phyloP scores from a whole-genome alignment of 176 grass and related monocot genomes.

The Musa schizocarpa region DNA sequence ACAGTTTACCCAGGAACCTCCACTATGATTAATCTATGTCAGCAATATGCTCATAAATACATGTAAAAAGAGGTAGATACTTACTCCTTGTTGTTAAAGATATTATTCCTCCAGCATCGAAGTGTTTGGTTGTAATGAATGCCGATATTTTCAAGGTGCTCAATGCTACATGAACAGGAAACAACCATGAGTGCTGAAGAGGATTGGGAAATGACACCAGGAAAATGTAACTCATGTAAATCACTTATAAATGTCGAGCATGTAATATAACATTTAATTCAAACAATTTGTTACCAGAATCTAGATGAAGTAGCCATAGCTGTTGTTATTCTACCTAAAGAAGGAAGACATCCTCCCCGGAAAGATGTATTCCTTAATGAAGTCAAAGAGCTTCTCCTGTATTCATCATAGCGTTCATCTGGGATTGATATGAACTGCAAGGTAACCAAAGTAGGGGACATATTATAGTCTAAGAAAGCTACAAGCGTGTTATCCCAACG shows the following conservation, averaged over 20 bases:
- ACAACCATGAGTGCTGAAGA: neutral
- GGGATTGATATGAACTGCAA: conserved; percentile 72
- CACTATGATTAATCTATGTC: too few relatives aligned
- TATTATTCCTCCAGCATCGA: conserved; percentile 59
- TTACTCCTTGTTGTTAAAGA: conserved; percentile 53
- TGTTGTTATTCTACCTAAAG: conserved; percentile 48
- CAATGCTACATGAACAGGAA: conserved; percentile 32
- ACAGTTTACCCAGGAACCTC: too few relatives aligned
- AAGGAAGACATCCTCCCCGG: conserved; percentile 70
- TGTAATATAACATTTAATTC: neutral
- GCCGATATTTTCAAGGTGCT: conserved; percentile 71
- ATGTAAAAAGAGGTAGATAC: neutral
- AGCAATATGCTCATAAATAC: too few relatives aligned
- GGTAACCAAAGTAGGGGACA: neutral
- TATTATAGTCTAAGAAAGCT: neutral
- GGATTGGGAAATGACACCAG: neutral
- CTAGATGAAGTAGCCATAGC: conserved; percentile 59
- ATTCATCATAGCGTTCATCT: conserved; percentile 64
- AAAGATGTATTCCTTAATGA: conserved; percentile 91
- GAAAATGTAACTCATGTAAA: neutral
- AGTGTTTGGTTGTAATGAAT: conserved; percentile 71
- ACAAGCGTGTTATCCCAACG: neutral
- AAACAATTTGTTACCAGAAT: conserved; percentile 36
- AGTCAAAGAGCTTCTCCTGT: conserved; percentile 68
- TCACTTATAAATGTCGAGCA: neutral